Conservation (phyloP, 805 yeast species). For the Lachancea fermentati region DNA sequence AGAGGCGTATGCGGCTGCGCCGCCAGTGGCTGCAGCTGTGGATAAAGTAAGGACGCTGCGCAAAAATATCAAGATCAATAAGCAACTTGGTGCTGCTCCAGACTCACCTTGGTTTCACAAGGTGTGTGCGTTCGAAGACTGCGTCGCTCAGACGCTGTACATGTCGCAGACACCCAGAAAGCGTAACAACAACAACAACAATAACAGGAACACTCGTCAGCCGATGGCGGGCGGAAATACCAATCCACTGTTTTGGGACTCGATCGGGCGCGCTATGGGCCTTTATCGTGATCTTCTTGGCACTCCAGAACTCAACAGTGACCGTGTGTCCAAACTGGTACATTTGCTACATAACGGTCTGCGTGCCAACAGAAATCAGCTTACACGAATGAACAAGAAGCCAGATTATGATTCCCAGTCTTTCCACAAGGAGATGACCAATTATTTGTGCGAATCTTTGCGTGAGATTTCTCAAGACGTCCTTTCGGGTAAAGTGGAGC, state of each 20-base stretch:
- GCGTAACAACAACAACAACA: constrained; percentile 18
- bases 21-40: constrained; percentile 21
- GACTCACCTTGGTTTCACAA: constrained; percentile 47
- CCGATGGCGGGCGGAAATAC: constrained; percentile 38
- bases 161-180: constrained; percentile 34
- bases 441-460: constrained; percentile 43
- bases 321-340: constrained; percentile 44
- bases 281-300: constrained; percentile 43
- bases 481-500: constrained; percentile 37
- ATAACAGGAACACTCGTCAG: constrained; percentile 19
- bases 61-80: constrained; percentile 15
- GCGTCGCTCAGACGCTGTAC: constrained; percentile 33
- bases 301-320: constrained; percentile 43
- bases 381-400: constrained; percentile 50
- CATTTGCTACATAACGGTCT: constrained; percentile 50
- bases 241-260: constrained; percentile 46
- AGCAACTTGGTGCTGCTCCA: constrained; percentile 17
- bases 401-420: constrained; percentile 57
- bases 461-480: constrained; percentile 49
- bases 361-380: constrained; percentile 49
- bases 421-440: constrained; percentile 48
- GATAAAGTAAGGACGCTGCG: constrained; percentile 28
- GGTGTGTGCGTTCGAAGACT: constrained; percentile 48
- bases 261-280: constrained; percentile 45
- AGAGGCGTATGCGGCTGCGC: constrained; percentile 10